phyloP scores from a whole-genome alignment of 2,329 filamentous ascomycete species.

The Cladosporium sp. region DNA sequence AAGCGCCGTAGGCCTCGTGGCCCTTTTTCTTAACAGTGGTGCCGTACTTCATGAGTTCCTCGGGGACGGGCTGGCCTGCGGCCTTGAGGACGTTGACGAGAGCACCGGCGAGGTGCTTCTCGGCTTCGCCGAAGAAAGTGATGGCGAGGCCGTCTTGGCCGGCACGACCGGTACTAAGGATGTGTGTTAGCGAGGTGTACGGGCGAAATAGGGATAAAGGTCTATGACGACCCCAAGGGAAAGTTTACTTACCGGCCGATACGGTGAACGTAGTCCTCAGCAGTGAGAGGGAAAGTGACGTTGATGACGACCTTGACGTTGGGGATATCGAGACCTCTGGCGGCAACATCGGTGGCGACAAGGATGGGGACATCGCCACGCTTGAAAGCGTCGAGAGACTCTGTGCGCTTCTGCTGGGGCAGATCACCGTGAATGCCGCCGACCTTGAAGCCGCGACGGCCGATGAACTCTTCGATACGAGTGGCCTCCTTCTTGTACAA shows the following conservation, averaged over 20 bases:
- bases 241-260: constrained; percentile 62
- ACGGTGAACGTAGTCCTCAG: constrained; percentile 96
- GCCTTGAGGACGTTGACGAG: constrained; percentile 92
- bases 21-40: constrained; percentile 99
- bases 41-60: constrained; percentile 90
- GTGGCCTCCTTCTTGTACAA: constrained; percentile 98
- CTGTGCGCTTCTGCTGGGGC: constrained; percentile 82
- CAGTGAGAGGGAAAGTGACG: constrained; percentile 89
- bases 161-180: constrained; percentile 77
- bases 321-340: constrained; percentile 90
- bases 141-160: constrained; percentile 86
- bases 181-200: constrained; percentile 18
- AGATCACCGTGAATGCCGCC: constrained; percentile 93
- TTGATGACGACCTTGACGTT: constrained; percentile 94
- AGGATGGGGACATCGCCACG: constrained; percentile 76
- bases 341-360: constrained; percentile 94
- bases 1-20: constrained; percentile 91
- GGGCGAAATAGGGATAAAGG: not conserved
- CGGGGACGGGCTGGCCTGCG: constrained; percentile 88
- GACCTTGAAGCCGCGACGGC: constrained; percentile 75
- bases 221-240: no score
- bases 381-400: constrained; percentile 90
- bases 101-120: constrained; percentile 88
- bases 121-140: constrained; percentile 91
- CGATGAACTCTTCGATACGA: constrained; percentile 79